Conservation (phyloP, 1,284 basidiomycete species). For the Cerrena zonata region DNA sequence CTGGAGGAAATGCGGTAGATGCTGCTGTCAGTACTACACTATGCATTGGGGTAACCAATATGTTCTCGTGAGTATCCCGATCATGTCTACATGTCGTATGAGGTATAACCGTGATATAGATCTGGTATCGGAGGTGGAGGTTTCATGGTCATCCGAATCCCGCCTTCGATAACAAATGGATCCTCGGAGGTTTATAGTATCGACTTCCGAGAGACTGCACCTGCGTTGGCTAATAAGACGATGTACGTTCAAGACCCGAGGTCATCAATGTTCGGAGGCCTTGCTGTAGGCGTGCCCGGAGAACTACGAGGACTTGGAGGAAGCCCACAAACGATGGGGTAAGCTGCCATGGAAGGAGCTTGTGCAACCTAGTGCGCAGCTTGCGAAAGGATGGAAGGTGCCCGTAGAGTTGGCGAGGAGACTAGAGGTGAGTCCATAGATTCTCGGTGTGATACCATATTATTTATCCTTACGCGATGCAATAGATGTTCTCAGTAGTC, state of each 20-base stretch:
- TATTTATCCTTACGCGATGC: constrained; percentile 6
- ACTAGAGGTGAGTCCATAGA: constrained; percentile 52
- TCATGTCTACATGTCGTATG: not conserved
- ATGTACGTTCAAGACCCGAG: constrained; percentile 65
- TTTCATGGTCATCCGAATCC: constrained; percentile 83
- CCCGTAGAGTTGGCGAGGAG: constrained; percentile 68
- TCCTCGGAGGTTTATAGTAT: constrained; percentile 67
- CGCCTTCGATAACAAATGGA: constrained; percentile 39
- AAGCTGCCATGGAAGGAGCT: constrained; percentile 71
- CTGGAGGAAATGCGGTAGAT: constrained; percentile 88
- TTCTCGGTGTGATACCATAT: constrained; percentile 5
- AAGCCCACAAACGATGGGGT: constrained; percentile 77
- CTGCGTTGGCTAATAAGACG: constrained; percentile 59
- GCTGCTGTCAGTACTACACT: constrained; percentile 77
- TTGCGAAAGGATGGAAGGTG: constrained; percentile 77
- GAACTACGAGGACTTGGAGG: constrained; percentile 80
- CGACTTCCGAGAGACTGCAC: constrained; percentile 87
- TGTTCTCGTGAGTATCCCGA: constrained; percentile 65
- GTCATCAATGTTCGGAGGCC: constrained; percentile 65
- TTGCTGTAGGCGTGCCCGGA: constrained; percentile 80
- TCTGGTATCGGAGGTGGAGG: constrained; percentile 89
- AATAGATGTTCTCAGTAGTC: constrained; percentile 47
- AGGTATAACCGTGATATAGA: constrained; percentile 30
- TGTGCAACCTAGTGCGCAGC: constrained; percentile 66
- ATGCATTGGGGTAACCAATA: constrained; percentile 83